phyloP scores from a whole-genome alignment of 768 basidiomycete species.

The Scleroderma citrinum region DNA sequence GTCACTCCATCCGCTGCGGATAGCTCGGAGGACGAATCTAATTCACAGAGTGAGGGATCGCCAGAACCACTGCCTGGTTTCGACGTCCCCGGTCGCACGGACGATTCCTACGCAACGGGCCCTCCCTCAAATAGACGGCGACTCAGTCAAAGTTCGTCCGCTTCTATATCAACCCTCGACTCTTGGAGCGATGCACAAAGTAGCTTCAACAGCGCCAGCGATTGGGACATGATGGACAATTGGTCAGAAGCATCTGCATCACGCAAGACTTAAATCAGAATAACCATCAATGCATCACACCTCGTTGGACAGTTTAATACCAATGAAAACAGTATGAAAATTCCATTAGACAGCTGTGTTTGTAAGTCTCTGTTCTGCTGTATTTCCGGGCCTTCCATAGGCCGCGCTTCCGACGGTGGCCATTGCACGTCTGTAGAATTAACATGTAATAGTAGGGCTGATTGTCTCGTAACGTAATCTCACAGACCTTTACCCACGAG shows the following conservation, averaged over 20 bases:
- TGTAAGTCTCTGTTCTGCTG: too few relatives aligned
- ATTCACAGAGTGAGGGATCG: conserved; percentile 10
- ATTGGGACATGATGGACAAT: conserved; percentile 21
- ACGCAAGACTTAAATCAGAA: too few relatives aligned
- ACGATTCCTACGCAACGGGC: background rate
- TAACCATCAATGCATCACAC: conserved; percentile 1
- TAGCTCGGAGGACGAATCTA: conserved; percentile 5
- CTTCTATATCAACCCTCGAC: conserved; percentile 10
- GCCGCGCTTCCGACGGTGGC: too few relatives aligned
- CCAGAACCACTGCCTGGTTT: background rate
- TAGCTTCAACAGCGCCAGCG: conserved; percentile 5
- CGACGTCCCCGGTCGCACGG: background rate
- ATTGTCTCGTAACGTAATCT: too few relatives aligned
- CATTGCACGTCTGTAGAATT: too few relatives aligned
- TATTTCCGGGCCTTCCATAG: too few relatives aligned
- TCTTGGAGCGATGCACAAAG: conserved; percentile 27
- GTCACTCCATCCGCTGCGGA: conserved; percentile 4
- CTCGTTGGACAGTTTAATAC: too few relatives aligned
- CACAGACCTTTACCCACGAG: too few relatives aligned
- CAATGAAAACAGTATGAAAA: too few relatives aligned
- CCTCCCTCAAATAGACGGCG: background rate
- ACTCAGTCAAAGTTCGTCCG: background rate
- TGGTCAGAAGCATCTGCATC: too few relatives aligned
- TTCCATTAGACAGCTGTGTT: too few relatives aligned
- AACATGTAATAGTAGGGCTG: too few relatives aligned